These are phyloP conservation scores for Flaveria brownii DNA, from an alignment of 129 eudicot genomes.

Conservation along the genomic window DNA sequence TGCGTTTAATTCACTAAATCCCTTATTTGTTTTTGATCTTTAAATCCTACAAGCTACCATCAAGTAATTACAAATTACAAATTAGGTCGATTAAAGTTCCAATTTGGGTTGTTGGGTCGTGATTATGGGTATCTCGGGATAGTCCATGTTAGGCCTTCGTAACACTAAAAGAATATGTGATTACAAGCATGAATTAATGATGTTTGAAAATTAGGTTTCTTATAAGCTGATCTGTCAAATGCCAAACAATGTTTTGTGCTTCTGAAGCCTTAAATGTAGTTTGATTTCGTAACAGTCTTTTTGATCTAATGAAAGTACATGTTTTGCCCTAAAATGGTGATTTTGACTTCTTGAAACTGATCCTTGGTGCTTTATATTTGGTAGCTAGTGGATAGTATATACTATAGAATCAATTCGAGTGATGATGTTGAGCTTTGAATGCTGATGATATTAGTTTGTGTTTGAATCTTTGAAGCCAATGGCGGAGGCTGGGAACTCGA, in stretches of 20 bases:
- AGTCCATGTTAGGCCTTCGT: constrained; percentile 4
- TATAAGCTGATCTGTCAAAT: neutral
- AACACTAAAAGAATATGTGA: neutral
- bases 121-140: neutral
- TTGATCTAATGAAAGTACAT: constrained; percentile 4
- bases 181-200: constrained; percentile 5
- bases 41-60: constrained; percentile 17
- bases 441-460: constrained; percentile 17
- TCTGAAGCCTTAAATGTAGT: neutral
- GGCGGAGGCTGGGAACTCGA: constrained; percentile 83
- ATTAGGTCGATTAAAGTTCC: constrained; percentile 20
- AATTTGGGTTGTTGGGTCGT: neutral
- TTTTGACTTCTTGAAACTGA: constrained; percentile 6
- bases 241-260: neutral
- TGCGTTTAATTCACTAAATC: constrained; percentile 1
- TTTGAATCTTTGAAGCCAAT: constrained; percentile 40
- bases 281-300: neutral
- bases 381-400: neutral
- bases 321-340: constrained; percentile 14
- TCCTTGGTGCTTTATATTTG: neutral
- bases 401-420: neutral
- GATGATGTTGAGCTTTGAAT: neutral
- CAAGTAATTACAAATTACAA: constrained; percentile 2
- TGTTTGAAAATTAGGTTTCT: neutral
- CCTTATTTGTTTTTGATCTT: neutral